phyloP scores from a whole-genome alignment of 208 protist genomes.

The Leishmania guyanensis region DNA sequence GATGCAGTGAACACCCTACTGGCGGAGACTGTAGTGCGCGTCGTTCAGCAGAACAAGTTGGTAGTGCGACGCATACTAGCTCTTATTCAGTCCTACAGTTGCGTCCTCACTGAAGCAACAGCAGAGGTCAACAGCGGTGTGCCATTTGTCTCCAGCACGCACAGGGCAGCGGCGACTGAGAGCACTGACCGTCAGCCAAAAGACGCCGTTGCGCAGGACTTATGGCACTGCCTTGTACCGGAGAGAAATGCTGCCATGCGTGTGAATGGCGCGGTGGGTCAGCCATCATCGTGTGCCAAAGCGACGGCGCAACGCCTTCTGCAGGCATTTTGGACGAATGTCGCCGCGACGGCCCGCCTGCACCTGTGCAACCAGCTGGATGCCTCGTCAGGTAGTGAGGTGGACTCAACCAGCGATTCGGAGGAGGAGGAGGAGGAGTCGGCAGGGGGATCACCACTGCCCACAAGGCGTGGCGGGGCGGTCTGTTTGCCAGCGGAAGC shows the following conservation, averaged over 20 bases:
- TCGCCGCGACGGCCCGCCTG: conserved; percentile 10
- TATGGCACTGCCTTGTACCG: conserved; percentile 23
- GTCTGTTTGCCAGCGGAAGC: background rate
- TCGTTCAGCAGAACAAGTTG: conserved; percentile 29
- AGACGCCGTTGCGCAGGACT: background rate
- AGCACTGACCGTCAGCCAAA: background rate
- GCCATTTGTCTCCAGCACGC: background rate
- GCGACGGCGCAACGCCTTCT: conserved; percentile 10
- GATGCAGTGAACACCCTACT: background rate
- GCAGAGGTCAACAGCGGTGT: background rate
- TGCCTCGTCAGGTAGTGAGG: background rate
- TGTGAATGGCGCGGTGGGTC: background rate
- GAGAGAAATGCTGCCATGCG: too few relatives aligned
- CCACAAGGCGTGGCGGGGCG: background rate
- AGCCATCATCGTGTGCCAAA: background rate
- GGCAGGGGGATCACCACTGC: background rate
- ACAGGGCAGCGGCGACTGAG: background rate
- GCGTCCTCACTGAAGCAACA: background rate
- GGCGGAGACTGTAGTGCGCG: conserved; percentile 17
- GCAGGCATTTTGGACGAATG: conserved; percentile 21
- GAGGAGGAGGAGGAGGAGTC: conserved; percentile 2
- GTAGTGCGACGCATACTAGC: conserved; percentile 32
- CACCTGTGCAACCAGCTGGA: background rate
- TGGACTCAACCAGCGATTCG: background rate
- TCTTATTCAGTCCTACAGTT: conserved; percentile 25